phyloP scores from a whole-genome alignment of 371 early-diverging fungal genomes.

The Capillidium rhysosporum region DNA sequence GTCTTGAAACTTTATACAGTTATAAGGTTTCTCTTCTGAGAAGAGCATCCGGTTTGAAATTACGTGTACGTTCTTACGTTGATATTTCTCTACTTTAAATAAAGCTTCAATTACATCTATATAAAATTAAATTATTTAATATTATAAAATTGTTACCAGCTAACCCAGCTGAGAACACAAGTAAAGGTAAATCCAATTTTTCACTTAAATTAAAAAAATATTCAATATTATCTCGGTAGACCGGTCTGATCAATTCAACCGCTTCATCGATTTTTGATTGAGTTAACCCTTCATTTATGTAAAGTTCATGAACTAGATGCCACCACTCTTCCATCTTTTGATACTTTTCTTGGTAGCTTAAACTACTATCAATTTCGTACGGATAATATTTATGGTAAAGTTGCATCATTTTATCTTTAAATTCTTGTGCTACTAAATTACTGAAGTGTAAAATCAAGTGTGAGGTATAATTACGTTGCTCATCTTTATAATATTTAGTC shows the following conservation, averaged over 20 bases:
- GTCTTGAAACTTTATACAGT: slow-evolving; percentile 30
- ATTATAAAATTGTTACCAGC: slow-evolving; percentile 14
- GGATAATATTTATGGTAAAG: slow-evolving; percentile 46
- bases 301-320: slow-evolving; percentile 29
- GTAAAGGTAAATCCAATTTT: slow-evolving; percentile 24
- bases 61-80: slow-evolving; percentile 36
- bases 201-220: slow-evolving; percentile 19
- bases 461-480: slow-evolving; percentile 27
- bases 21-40: slow-evolving; percentile 16
- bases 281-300: slow-evolving; percentile 23
- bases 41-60: slow-evolving; percentile 55
- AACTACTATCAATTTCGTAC: slow-evolving; percentile 31
- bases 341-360: slow-evolving; percentile 32
- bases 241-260: slow-evolving; percentile 25
- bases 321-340: slow-evolving; percentile 57
- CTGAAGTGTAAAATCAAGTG: slow-evolving; percentile 33
- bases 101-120: slow-evolving; percentile 41
- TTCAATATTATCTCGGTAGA: slow-evolving; percentile 24
- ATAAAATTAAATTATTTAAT: not conserved
- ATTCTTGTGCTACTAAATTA: slow-evolving; percentile 18
- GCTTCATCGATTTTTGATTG: slow-evolving; percentile 27
- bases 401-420: slow-evolving; percentile 18
- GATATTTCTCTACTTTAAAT: slow-evolving; percentile 16
- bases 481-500: slow-evolving; percentile 36
- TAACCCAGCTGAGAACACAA: slow-evolving; percentile 59